Percentiles rank a stretch among this genome's conserved stretches.
phyloP scores from a whole-genome alignment of 2,329 filamentous ascomycete genomes.

The Aspergillus phoenicis region DNA sequence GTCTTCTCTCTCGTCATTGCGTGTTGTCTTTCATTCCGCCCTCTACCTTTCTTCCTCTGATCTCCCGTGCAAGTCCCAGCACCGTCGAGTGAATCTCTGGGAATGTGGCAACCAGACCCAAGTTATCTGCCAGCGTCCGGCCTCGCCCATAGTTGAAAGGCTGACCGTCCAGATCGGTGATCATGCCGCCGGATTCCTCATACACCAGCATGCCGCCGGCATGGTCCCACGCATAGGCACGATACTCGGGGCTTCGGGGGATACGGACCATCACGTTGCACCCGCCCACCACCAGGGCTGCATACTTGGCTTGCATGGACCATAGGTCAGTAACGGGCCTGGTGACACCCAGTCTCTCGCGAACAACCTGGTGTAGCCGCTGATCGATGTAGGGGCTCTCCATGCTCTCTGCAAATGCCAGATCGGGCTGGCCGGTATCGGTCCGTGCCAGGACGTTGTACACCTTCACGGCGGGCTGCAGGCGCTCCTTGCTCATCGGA shows the following conservation, averaged over 20 bases:
- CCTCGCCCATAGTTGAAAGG: constrained; percentile 12
- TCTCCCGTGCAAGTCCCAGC: constrained; percentile 2
- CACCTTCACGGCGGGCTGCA: neutral
- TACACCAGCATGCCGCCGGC: constrained; percentile 15
- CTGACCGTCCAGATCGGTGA: constrained; percentile 16
- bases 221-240: constrained; percentile 13
- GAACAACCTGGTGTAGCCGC: constrained; percentile 7
- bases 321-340: constrained; percentile 6
- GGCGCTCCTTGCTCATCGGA: neutral
- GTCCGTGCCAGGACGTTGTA: neutral
- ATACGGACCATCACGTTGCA: constrained; percentile 17
- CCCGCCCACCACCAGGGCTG: constrained; percentile 11
- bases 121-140: constrained; percentile 6
- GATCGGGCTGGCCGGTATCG: neutral
- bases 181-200: constrained; percentile 14
- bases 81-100: constrained; percentile 9
- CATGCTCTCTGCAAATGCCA: constrained; percentile 8
- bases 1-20: neutral
- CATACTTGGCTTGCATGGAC: constrained; percentile 18
- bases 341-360: constrained; percentile 1
- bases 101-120: constrained; percentile 13
- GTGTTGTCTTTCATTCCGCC: neutral
- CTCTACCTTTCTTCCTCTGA: neutral
- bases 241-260: constrained; percentile 4
- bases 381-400: constrained; percentile 6